Evolutionary conservation across 2,329 filamentous ascomycete species (phyloP).

Genomic region (Fusarium secorum): DNA sequence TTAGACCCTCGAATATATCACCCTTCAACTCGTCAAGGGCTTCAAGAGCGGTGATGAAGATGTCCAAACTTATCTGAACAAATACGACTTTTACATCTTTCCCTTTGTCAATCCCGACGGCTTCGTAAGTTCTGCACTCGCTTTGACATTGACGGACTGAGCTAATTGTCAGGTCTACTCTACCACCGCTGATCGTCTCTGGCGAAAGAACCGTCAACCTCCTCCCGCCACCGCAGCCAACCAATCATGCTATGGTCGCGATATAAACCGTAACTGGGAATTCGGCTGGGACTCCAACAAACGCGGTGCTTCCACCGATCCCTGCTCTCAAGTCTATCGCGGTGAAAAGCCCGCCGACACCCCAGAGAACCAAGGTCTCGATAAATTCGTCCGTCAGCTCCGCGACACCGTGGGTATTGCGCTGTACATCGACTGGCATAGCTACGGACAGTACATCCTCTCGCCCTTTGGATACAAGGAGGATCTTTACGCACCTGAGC

Average conservation of each 20-base stretch:
- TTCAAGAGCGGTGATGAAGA: constrained; percentile 49
- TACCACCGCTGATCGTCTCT: constrained; percentile 56
- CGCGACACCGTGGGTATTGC: constrained; percentile 49
- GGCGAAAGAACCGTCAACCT: constrained; percentile 61
- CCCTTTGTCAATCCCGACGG: constrained; percentile 59
- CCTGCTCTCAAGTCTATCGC: constrained; percentile 57
- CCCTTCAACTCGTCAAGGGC: constrained; percentile 54
- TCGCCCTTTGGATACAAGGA: constrained; percentile 57
- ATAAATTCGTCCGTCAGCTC: constrained; percentile 43
- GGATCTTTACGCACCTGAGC: constrained; percentile 49
- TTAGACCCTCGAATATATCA: constrained; percentile 56
- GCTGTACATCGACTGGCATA: constrained; percentile 59
- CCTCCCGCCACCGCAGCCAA: constrained; percentile 33
- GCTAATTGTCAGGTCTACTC: constrained; percentile 49
- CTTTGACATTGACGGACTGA: fast-evolving
- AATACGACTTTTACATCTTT: constrained; percentile 65
- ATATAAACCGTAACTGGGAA: constrained; percentile 64
- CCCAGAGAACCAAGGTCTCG: constrained; percentile 57
- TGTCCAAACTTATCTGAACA: constrained; percentile 57
- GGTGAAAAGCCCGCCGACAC: constrained; percentile 52
- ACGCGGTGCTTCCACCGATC: constrained; percentile 56
- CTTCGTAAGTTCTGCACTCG: constrained; percentile 28
- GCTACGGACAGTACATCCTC: constrained; percentile 55
- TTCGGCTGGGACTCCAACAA: constrained; percentile 56
- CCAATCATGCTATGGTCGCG: constrained; percentile 56